Conservation (phyloP, 2,329 filamentous ascomycete species). For the Cladosporium colombiae region DNA sequence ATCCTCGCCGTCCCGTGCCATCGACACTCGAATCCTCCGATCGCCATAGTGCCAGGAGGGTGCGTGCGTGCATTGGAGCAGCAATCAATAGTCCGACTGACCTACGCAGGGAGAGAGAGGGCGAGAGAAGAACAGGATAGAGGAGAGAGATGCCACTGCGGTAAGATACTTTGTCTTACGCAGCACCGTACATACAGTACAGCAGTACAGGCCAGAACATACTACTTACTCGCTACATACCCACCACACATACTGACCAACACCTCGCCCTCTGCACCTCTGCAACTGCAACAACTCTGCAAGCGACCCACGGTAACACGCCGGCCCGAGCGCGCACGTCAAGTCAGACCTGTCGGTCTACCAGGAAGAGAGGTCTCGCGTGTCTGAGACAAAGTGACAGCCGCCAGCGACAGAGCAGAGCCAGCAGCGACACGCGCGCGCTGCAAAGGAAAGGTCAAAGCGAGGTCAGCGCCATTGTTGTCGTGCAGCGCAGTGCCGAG, state of each 20-base stretch:
- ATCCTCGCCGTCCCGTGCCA: slow-evolving; percentile 2
- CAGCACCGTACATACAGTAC: background rate
- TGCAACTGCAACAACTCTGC: background rate
- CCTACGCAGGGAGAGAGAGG: background rate
- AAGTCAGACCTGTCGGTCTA: slow-evolving; percentile 2
- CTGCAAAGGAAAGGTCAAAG: background rate
- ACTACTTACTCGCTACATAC: background rate
- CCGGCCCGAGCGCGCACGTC: slow-evolving; percentile 4
- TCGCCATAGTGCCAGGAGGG: slow-evolving; percentile 4
- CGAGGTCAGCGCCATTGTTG: slow-evolving; percentile 13
- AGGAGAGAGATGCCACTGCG: background rate
- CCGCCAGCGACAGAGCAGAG: background rate
- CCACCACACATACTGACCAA: background rate
- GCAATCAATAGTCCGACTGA: background rate
- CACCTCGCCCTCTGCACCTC: background rate
- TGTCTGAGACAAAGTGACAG: slow-evolving; percentile 7
- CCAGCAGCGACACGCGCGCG: background rate
- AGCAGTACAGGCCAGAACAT: background rate
- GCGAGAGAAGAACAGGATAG: background rate
- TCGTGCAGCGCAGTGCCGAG: slow-evolving; percentile 16
- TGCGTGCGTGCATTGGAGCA: background rate
- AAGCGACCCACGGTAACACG: slow-evolving; percentile 2
- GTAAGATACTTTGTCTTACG: background rate
- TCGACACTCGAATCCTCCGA: slow-evolving; percentile 10
- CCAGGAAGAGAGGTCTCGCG: slow-evolving; percentile 5